Percentiles rank a stretch among this genome's conserved stretches.
These are phyloP conservation scores for Nicotiana tomentosiformis DNA, from an alignment of 257 asterid species.

Conservation along the genomic window DNA sequence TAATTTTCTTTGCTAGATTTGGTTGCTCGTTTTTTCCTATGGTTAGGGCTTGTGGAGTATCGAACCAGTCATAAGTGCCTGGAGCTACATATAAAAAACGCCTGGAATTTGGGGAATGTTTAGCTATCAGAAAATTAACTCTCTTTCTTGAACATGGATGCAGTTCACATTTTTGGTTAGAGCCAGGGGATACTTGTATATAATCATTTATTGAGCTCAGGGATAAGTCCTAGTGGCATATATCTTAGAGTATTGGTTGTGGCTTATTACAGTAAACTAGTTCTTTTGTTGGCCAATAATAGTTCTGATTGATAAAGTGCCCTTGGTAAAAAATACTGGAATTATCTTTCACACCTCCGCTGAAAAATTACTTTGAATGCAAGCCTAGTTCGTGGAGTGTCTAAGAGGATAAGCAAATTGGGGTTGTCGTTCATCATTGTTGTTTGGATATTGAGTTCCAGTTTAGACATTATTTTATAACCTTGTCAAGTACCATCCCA, in stretches of 20 bases:
- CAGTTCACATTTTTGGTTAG: neutral
- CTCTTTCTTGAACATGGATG: neutral
- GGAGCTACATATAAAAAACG: neutral
- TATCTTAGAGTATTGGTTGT: neutral
- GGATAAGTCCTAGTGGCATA: neutral
- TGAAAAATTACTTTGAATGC: neutral
- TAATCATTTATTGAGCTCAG: neutral
- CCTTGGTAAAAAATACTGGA: neutral
- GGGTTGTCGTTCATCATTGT: neutral
- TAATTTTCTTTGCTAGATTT: neutral
- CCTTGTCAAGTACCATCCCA: constrained; percentile 77
- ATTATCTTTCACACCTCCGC: neutral
- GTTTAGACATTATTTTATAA: constrained; percentile 39
- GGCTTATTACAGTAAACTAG: neutral
- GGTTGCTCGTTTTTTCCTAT: neutral
- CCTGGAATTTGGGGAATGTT: neutral
- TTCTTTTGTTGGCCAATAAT: neutral
- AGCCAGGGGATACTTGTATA: neutral
- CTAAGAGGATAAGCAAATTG: neutral
- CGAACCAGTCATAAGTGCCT: neutral
- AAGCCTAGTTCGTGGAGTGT: neutral
- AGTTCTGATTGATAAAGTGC: neutral
- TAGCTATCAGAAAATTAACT: neutral
- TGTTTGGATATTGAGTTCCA: neutral
- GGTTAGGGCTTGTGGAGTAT: neutral